Base-by-base conservation (phyloP, 371 early-diverging fungal species). In the Mortierella polycephala region DNA sequence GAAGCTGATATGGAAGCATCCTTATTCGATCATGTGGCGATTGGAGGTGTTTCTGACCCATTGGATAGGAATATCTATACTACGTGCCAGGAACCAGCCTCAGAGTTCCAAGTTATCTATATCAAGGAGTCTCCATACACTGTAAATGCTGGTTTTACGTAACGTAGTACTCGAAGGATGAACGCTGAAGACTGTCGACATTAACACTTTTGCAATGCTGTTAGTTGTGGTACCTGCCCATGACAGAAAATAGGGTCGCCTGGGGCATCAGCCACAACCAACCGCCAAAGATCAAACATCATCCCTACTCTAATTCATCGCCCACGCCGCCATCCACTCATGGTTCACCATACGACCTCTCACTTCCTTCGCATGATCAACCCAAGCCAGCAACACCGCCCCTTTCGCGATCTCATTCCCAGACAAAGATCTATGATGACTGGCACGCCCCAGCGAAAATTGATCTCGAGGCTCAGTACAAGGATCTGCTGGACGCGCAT, bases 141-240 rank as follows among this genome's bases (percentile, higher is more conserved):
- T 1, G 76, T 76, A 71, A 21, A 67, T 56, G 30, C 9, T 9
- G 11, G 21, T 11, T 59, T 14, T 13, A 20, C 40, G 47, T 6
- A 42, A 30, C 63, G 44, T 30, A 39, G 45, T 46, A 59, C 10
- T 50, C 9, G 1, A 20, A n/a, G 10, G 56, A 1, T 20, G 1
- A 51, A 14, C 18, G 40, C 18, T 44, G 42, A 21, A 13, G 1
- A 7, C 39, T 44, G 30, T 14, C 14, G 51, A 51, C 41, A 61
- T 49, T 21, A 40, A 42, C 53, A 12, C 23, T 54, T 62, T 57
- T 20, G 18, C 14, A 21, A 52, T 53, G 54, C 53, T 37, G 40
- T 1, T 63, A 76, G 77, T 51, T 76, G 37, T 76, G 77, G 77
- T 76, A 67, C 45, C 23, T 60, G 42, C 72, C 72, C 1, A 50